Conservation (phyloP, 352 stramenopile species). For the Phytophthora pluvialis region DNA sequence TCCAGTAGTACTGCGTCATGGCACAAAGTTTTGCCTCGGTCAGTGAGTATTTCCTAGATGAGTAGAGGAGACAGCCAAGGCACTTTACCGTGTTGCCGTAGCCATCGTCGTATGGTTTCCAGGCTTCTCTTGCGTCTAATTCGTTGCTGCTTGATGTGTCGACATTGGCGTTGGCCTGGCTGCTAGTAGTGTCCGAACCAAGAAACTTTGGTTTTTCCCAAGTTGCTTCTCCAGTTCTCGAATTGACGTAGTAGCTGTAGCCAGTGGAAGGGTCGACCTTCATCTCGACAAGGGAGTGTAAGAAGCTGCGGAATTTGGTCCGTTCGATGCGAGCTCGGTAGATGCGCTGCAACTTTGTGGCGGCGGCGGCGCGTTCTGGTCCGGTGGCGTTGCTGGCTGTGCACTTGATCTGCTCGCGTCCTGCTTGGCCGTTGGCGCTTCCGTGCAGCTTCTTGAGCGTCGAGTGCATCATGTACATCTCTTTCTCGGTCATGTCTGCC, state of each 20-base stretch:
- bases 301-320: constrained; percentile 61
- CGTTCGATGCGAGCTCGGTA: constrained; percentile 71
- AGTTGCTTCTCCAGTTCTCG: constrained; percentile 60
- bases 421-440: constrained; percentile 13
- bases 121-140: constrained; percentile 36
- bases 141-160: constrained; percentile 16
- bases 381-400: constrained; percentile 69
- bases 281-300: constrained; percentile 64
- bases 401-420: constrained; percentile 31
- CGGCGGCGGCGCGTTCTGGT: constrained; percentile 60
- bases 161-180: background rate
- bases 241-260: constrained; percentile 67
- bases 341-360: constrained; percentile 72
- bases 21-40: background rate
- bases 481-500: constrained; percentile 55
- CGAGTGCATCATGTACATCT: constrained; percentile 63
- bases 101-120: constrained; percentile 66
- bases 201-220: constrained; percentile 58
- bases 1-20: constrained; percentile 71
- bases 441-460: constrained; percentile 52
- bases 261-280: constrained; percentile 52
- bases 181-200: background rate
- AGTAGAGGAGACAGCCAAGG: background rate
- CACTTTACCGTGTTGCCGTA: constrained; percentile 62
- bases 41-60: constrained; percentile 3